Evolutionary conservation across 1,284 basidiomycete species (phyloP).

Genomic region (Exobasidium cylindrosporum): DNA sequence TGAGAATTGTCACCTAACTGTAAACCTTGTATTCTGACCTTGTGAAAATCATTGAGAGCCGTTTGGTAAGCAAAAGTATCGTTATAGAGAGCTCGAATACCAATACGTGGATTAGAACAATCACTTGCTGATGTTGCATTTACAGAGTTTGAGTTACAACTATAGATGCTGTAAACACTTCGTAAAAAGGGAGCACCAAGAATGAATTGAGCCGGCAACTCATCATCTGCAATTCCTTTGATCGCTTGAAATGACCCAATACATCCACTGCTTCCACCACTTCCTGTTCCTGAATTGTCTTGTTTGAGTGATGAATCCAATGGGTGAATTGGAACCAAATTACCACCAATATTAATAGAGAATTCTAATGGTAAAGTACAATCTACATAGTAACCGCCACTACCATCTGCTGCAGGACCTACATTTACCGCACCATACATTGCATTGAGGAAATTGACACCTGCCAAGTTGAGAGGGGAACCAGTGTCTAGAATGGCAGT

Average conservation of each 20-base stretch:
- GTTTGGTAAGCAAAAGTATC: neutral
- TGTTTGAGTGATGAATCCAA: constrained; percentile 35
- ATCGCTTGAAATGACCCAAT: constrained; percentile 47
- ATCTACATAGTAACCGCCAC: constrained; percentile 42
- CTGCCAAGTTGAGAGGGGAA: constrained; percentile 37
- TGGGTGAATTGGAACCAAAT: constrained; percentile 39
- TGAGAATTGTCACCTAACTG: constrained; percentile 25
- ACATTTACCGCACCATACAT: constrained; percentile 46
- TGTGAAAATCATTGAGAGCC: constrained; percentile 37
- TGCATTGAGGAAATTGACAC: constrained; percentile 33
- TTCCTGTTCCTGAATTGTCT: constrained; percentile 20
- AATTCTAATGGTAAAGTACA: constrained; percentile 41
- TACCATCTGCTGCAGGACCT: constrained; percentile 31
- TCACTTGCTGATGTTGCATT: constrained; percentile 18
- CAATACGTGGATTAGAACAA: constrained; percentile 33
- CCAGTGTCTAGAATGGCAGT: constrained; percentile 36
- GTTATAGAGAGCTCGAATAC: constrained; percentile 36
- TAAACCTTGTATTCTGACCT: constrained; percentile 42
- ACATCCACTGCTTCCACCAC: constrained; percentile 24
- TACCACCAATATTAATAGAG: constrained; percentile 32
- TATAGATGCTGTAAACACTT: constrained; percentile 41
- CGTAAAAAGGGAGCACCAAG: constrained; percentile 44
- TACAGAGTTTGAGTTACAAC: constrained; percentile 25
- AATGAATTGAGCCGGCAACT: constrained; percentile 38
- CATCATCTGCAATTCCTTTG: constrained; percentile 22